These are phyloP conservation scores for Aurantiochytrium sp. DNA, from an alignment of 108 stramenopile genomes.

Conservation along the genomic window DNA sequence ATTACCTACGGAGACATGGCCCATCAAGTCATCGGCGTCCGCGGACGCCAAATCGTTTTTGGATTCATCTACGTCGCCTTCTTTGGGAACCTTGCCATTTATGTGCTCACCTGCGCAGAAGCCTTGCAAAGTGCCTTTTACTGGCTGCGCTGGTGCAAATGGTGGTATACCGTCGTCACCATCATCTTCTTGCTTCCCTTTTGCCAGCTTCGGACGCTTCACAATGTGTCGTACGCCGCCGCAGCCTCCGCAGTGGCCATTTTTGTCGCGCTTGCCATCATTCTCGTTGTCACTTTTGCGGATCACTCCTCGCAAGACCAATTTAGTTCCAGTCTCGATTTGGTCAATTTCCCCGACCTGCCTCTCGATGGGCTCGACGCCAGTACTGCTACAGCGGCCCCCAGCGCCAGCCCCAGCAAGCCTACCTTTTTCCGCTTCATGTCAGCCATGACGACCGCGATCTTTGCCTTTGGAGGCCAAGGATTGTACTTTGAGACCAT, in stretches of 20 bases:
- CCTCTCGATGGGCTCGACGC: no score
- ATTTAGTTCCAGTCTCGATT: not conserved
- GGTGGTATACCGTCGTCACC: not conserved
- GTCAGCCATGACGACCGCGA: not conserved
- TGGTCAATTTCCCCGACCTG: no score
- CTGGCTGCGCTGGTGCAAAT: not conserved
- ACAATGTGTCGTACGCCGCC: not conserved
- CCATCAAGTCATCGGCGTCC: not conserved
- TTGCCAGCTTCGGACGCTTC: slow-evolving; percentile 9
- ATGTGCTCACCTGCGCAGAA: slow-evolving; percentile 3
- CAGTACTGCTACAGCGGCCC: no score
- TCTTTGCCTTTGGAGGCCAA: slow-evolving; percentile 1
- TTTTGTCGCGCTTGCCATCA: not conserved
- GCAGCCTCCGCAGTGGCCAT: not conserved
- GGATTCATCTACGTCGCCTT: not conserved
- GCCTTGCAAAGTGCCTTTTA: not conserved
- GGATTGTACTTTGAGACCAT: slow-evolving; percentile 12
- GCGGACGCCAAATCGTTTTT: not conserved
- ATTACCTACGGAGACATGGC: slow-evolving; percentile 18
- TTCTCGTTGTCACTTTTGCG: not conserved
- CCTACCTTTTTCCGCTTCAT: not conserved
- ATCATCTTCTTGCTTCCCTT: not conserved
- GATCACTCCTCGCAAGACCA: not conserved
- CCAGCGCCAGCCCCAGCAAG: not conserved
- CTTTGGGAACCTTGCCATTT: not conserved